Base-by-base conservation (phyloP, 2,329 filamentous ascomycete species). In the Penicillium sp. region DNA sequence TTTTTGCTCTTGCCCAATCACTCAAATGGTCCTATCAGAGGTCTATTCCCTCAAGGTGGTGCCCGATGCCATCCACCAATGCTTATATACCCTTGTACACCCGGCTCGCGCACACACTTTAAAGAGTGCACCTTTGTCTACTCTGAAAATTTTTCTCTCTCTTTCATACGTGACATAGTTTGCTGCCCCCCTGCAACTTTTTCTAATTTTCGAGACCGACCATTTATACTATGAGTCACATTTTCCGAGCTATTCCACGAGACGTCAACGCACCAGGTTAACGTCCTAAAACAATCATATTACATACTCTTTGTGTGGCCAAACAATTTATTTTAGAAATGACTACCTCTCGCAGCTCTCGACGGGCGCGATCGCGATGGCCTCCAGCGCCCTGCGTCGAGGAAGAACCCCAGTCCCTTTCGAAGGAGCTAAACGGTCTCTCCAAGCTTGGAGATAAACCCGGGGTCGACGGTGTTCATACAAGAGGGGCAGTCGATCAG, bases 321-420 rank as follows among this genome's bases (percentile, higher is more conserved):
- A 55, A 40, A 50, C 33, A 43, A 14, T 35, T 9, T 12, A 26
- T 16, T 17, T 41, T 50, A 30, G 33, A 56, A 28, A 69, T 69
- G 65, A 57, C 60, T 45, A 57, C 60, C 55, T 60, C 50, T 61
- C 62, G 60, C 30, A 47, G 37, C 56, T 12, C 58, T 41, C 51
- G 52, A 44, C 26, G 35, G 17, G 62, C 67, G 53, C 65, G 68
- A 57, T 62, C 67, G 41, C 67, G 62, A 46, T 75, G 71, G 72
- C 76, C 77, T 33, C 77, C 77, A 19, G 69, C 69, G 52, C 77
- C 77, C 26, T 73, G 61, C 48, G 77, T 77, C 50, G 77, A 80
- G 59, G 77, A 78, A 55, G 77, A 78, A 61, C 58, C 64, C n/a
- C 64, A 67, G 33, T 73, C 77, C 30, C 68, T 79, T 26, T 69